phyloP scores from a whole-genome alignment of 2,329 filamentous ascomycete species.

The Cladosporium oxysporum region DNA sequence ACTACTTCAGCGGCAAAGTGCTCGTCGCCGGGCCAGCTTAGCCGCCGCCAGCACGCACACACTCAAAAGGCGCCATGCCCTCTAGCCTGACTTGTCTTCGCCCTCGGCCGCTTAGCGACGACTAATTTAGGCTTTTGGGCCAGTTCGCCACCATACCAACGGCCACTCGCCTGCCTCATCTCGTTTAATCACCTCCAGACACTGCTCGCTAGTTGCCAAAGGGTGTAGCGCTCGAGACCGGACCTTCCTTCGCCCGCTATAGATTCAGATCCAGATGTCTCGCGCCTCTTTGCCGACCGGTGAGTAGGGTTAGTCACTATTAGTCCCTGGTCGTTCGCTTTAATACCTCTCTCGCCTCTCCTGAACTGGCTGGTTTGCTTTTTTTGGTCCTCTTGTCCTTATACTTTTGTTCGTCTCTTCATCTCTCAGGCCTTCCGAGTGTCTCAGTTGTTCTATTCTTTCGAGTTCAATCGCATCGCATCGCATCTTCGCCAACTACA shows the following conservation, averaged over 20 bases:
- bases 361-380: background rate
- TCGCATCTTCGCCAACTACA: background rate
- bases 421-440: conserved; percentile 1
- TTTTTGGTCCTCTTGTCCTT: background rate
- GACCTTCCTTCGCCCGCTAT: conserved; percentile 6
- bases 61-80: conserved; percentile 7
- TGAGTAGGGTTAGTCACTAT: conserved; percentile 2
- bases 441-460: conserved; percentile 5
- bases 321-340: conserved; percentile 3
- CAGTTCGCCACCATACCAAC: conserved; percentile 15
- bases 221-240: conserved; percentile 6
- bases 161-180: conserved; percentile 3
- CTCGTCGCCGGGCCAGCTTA: conserved; percentile 1
- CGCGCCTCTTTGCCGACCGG: conserved; percentile 12
- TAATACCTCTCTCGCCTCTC: conserved; percentile 11
- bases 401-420: conserved; percentile 1
- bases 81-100: conserved; percentile 4
- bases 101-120: conserved; percentile 16
- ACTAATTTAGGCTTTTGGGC: conserved; percentile 16
- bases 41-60: background rate
- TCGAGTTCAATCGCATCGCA: background rate
- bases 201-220: conserved; percentile 12
- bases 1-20: background rate
- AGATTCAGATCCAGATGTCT: conserved; percentile 16
- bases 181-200: conserved; percentile 13